Evolutionary conservation across 441 rosid genomes (phyloP).

Genomic region (Pelargonium citronellum): DNA sequence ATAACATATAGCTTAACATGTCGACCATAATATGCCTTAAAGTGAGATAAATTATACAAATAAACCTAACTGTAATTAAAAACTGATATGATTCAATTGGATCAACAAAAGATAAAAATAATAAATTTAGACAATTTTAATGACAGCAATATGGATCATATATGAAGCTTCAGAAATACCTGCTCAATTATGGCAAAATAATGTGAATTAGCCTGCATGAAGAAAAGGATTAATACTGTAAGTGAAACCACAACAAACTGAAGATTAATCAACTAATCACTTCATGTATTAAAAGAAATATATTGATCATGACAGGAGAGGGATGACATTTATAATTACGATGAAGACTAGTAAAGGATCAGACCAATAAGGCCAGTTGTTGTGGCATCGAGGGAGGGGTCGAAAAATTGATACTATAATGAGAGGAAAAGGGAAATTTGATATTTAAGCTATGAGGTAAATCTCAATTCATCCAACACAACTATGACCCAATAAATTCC

Average conservation of each 20-base stretch:
- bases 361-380: neutral
- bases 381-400: neutral
- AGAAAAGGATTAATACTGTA: conserved; percentile 22
- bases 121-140: conserved; percentile 13
- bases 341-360: neutral
- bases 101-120: conserved; percentile 3
- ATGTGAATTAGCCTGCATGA: conserved; percentile 92
- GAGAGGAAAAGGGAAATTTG: neutral
- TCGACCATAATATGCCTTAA: neutral
- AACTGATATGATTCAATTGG: neutral
- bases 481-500: neutral
- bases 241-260: conserved; percentile 12
- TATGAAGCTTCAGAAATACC: conserved; percentile 38
- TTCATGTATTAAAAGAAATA: neutral
- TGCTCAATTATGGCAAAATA: conserved; percentile 91
- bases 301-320: neutral
- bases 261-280: conserved; percentile 6
- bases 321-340: neutral
- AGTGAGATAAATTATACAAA: neutral
- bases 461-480: neutral
- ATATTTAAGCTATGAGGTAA: neutral
- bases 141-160: conserved; percentile 10
- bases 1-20: neutral
- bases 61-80: neutral
- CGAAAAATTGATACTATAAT: neutral